phyloP scores from a whole-genome alignment of 192 early-diverging fungal genomes.

The Kickxella alabastrina region DNA sequence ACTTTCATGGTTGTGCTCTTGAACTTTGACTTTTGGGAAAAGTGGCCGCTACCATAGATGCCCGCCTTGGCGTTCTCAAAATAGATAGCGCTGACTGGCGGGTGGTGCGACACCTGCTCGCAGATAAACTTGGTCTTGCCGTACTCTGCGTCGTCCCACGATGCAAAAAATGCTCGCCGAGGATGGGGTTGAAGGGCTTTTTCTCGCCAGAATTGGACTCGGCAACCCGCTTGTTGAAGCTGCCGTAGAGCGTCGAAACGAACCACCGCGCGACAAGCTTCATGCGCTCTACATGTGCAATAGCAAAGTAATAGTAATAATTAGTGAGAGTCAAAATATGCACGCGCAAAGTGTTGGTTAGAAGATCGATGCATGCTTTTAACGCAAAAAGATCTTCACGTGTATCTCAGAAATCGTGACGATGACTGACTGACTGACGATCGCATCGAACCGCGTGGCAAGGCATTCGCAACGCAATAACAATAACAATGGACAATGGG shows the following conservation, averaged over 20 bases:
- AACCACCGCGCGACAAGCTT: slow-evolving; percentile 71
- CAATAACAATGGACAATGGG: not conserved
- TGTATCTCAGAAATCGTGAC: too few relatives aligned
- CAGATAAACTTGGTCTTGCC: slow-evolving; percentile 56
- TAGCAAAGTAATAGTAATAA: not conserved
- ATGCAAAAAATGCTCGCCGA: slow-evolving; percentile 68
- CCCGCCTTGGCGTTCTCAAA: slow-evolving; percentile 60
- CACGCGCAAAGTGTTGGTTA: too few relatives aligned
- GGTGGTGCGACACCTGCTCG: slow-evolving; percentile 73
- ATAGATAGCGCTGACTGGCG: slow-evolving; percentile 66
- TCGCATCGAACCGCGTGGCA: too few relatives aligned
- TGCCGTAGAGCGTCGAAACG: slow-evolving; percentile 74
- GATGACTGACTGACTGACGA: too few relatives aligned
- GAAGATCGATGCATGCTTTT: too few relatives aligned
- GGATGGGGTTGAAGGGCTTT: slow-evolving; percentile 68
- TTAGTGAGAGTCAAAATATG: not conserved
- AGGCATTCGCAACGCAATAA: not conserved
- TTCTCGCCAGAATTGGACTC: slow-evolving; percentile 66
- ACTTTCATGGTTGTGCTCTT: slow-evolving; percentile 71
- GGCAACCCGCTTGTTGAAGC: slow-evolving; percentile 66
- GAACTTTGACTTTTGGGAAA: slow-evolving; percentile 63
- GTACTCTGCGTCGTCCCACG: slow-evolving; percentile 56
- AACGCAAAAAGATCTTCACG: too few relatives aligned
- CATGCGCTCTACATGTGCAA: slow-evolving; percentile 54
- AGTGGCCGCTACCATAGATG: slow-evolving; percentile 60